A percentile compares a stretch with the other conserved stretches of the same genome.
Conservation (phyloP, 805 yeast genomes). For the Wickerhamiella sorbophila region DNA sequence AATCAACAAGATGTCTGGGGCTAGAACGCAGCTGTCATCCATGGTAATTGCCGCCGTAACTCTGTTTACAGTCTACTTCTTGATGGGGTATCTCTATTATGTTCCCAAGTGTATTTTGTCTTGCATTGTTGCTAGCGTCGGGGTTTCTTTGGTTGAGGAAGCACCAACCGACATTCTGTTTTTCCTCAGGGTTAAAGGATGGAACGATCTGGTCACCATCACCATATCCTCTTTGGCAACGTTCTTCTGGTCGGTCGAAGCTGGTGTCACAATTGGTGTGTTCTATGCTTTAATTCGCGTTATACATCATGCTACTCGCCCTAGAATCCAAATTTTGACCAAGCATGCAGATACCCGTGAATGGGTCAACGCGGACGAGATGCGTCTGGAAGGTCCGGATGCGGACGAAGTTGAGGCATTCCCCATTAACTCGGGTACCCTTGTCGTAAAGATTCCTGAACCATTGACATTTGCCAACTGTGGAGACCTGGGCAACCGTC, state of each 20-base stretch:
- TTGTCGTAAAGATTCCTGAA: slow-evolving; percentile 72
- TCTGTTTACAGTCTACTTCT: slow-evolving; percentile 43
- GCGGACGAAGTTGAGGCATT: slow-evolving; percentile 11
- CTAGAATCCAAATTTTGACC: slow-evolving; percentile 73
- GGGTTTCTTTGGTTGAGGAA: slow-evolving; percentile 63
- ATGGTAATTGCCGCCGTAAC: slow-evolving; percentile 68
- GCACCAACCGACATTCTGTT: slow-evolving; percentile 66
- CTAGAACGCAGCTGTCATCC: slow-evolving; percentile 73
- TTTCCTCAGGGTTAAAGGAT: slow-evolving; percentile 61
- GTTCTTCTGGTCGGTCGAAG: slow-evolving; percentile 63
- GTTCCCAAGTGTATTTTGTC: slow-evolving; percentile 71
- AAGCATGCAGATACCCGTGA: slow-evolving; percentile 45
- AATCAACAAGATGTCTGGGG: slow-evolving; percentile 78
- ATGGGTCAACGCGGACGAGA: slow-evolving; percentile 60
- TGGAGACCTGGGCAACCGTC: slow-evolving; percentile 53
- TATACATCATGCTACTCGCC: slow-evolving; percentile 62
- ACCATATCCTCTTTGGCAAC: slow-evolving; percentile 50
- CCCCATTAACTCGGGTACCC: slow-evolving; percentile 42
- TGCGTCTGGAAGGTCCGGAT: slow-evolving; percentile 21
- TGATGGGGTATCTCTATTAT: slow-evolving; percentile 50
- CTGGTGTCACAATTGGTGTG: slow-evolving; percentile 81
- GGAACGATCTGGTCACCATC: slow-evolving; percentile 59
- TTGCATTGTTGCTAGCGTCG: slow-evolving; percentile 68
- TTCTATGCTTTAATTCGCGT: slow-evolving; percentile 68
- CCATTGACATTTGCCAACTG: slow-evolving; percentile 81